phyloP scores from a whole-genome alignment of 495 filamentous ascomycete species.

The Trichoderma asperelloides region DNA sequence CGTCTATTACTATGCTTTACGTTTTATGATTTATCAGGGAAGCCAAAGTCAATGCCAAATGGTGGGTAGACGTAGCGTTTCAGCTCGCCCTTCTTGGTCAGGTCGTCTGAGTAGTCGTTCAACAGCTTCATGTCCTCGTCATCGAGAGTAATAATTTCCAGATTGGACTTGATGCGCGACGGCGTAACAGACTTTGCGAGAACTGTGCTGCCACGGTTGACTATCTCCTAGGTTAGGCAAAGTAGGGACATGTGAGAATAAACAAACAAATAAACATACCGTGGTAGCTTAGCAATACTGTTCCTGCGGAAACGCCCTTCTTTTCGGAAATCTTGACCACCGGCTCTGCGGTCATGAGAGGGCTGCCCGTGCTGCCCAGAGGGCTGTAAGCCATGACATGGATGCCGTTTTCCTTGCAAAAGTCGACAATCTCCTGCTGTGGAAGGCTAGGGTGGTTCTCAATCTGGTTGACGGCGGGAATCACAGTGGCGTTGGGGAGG shows the following conservation, averaged over 20 bases:
- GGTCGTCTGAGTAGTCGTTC: constrained; percentile 46
- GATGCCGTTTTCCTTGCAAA: constrained; percentile 64
- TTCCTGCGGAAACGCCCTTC: constrained; percentile 50
- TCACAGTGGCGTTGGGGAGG: constrained; percentile 51
- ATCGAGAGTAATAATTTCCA: constrained; percentile 58
- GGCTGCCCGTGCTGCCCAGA: constrained; percentile 68
- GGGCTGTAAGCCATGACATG: constrained; percentile 70
- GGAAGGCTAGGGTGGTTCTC: constrained; percentile 82
- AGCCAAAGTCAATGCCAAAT: constrained; percentile 69
- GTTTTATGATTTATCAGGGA: constrained; percentile 59
- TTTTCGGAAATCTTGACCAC: constrained; percentile 63
- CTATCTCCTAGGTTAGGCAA: constrained; percentile 25
- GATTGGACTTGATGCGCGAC: constrained; percentile 64
- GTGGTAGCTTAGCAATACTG: constrained; percentile 69
- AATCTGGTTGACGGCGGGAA: constrained; percentile 85
- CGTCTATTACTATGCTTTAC: background rate
- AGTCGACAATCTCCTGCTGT: constrained; percentile 76
- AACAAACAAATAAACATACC: constrained; percentile 28
- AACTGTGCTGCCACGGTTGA: constrained; percentile 62
- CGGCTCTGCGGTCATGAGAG: constrained; percentile 57
- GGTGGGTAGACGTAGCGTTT: constrained; percentile 69
- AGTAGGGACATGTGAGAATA: constrained; percentile 15
- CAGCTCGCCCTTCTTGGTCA: constrained; percentile 52
- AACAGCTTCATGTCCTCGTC: constrained; percentile 56
- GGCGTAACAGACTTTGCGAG: constrained; percentile 74